Evolutionary conservation across 495 filamentous ascomycete genomes (phyloP).

Genomic region (Penicillium verhagenii): DNA sequence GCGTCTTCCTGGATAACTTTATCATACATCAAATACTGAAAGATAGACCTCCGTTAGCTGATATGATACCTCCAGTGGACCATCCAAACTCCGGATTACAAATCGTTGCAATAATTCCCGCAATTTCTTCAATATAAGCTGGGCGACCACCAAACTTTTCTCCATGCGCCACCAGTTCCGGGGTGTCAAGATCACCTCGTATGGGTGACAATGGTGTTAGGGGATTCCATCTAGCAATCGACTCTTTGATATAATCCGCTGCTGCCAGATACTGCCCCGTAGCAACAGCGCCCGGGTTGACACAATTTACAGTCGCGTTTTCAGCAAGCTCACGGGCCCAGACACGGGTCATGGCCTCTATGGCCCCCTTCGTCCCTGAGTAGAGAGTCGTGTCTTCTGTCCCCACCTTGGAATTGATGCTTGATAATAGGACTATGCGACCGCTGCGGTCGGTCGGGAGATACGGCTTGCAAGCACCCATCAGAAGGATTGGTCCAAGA

Average conservation of each 20-base stretch:
- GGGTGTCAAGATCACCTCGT: neutral
- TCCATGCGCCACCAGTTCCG: conserved; percentile 33
- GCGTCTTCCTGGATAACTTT: no score
- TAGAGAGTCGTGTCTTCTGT: conserved; percentile 65
- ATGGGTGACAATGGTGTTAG: neutral
- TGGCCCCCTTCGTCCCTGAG: conserved; percentile 72
- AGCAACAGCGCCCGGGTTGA: conserved; percentile 77
- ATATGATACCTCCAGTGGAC: conserved; percentile 73
- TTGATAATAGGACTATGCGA: conserved; percentile 68
- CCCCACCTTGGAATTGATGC: conserved; percentile 60
- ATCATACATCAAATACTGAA: no score
- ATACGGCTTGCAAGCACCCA: conserved; percentile 59
- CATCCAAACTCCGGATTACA: conserved; percentile 64
- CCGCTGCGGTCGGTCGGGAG: conserved; percentile 69
- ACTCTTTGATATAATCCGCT: conserved; percentile 13
- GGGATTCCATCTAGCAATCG: neutral
- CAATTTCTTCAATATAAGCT: conserved; percentile 55
- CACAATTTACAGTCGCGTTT: conserved; percentile 67
- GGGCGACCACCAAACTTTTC: conserved; percentile 53
- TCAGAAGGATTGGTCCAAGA: conserved; percentile 66
- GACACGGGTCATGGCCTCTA: conserved; percentile 77
- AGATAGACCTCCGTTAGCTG: conserved; percentile 65
- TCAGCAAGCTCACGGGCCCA: conserved; percentile 73
- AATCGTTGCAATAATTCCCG: conserved; percentile 73
- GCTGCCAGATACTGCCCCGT: conserved; percentile 60